Evolutionary conservation across 495 filamentous ascomycete genomes (phyloP), one percentile per base, ranked within the genome.

Genomic region (Neurospora intermedia): DNA sequence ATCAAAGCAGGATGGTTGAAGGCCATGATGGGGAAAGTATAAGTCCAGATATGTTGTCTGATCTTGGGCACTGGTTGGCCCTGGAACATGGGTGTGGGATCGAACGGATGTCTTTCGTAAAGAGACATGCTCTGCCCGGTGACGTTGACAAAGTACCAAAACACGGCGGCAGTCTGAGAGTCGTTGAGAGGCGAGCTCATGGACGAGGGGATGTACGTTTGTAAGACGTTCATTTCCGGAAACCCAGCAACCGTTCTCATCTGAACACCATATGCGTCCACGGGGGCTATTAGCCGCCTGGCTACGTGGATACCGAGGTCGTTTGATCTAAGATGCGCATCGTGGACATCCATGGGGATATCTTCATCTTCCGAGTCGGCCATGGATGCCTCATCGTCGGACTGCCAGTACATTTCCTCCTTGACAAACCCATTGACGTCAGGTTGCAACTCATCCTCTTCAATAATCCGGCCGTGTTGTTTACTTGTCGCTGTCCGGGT

Each of bases 81-180:
- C 66, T 84, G 85, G 75, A 94, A 91, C 70, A 93, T 85, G 46
- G 90, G 87, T 0, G 92, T 88, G 1, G 94, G 88, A 79, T 97
- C 94, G 18, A 90, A 87, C 15, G 92, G 90, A 81, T 94, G 89
- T 42, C 96, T 86, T 80, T 98, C 95, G 75, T 92, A 97, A 35
- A 97, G 86, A 3, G 94, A 97, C 74, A 98, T 86, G 75, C 87
- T 91, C 2, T 95, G 94, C 0, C 91, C 96, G 3, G 94, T 97
- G 9, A 94, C 91, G 76, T 93, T 91, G 38, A 98, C 89, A 80
- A 98, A 99, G 82, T 98, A 94, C 78, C 91, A 91, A 79, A 98
- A 99, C 18, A 98, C 89, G 42, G 91, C 88, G 11, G 94, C 94
- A 1, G 93, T 96, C 72, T 90, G 89, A 3, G 89, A 86, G 77